Base-by-base conservation (phyloP, 2,329 filamentous ascomycete genomes). In the Clarireedia hainanense region DNA sequence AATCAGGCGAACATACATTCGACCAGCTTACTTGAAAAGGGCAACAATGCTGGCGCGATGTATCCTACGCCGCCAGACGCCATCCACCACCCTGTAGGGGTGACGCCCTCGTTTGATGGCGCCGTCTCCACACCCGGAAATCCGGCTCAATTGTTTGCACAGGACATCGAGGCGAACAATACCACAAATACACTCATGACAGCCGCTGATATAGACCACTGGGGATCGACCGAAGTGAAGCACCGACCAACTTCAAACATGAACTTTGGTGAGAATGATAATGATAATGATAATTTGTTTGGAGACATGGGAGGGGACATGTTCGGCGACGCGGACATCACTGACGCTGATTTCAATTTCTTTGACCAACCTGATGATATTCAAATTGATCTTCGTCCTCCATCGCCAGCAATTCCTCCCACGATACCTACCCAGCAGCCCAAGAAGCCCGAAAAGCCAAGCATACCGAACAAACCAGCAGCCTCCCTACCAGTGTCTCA, bases 291-390 rank as follows among this genome's bases (percentile, higher is more conserved):
- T 24, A 73, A 77, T 63, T 73, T 89, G 5, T 88, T 89, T 65
- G 84, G 79, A 20, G 85, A 88, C 54, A 76, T 88, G 61, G 83
- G 83, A 12, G 80, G 79, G 7, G 85, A 89, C 61, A 80, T 86
- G 62, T 89, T 89, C 70, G 83, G 79, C n/a, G 81, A 72, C 15
- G 43, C 55, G 36, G 73, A 84, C 61, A 77, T 92, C n/a, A 91
- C 86, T 1, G 89, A 94, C 63, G 88, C 83, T 5, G 89, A 94
- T 66, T 92, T 92, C 68, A 89, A 81, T 67, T 92, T 91, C 69
- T 92, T 92, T 63, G 88, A 92, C 64, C 84, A 86, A 58, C 75
- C 75, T 57, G 73, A 70, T 57, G 66, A 50, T 47, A 46, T 65
- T 30, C 55, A 62, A n/a, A 54, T 63, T 48, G 61, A 64, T 42